Evolutionary conservation across 306 rosid species (phyloP).

Genomic region (Glycine latifolia): DNA sequence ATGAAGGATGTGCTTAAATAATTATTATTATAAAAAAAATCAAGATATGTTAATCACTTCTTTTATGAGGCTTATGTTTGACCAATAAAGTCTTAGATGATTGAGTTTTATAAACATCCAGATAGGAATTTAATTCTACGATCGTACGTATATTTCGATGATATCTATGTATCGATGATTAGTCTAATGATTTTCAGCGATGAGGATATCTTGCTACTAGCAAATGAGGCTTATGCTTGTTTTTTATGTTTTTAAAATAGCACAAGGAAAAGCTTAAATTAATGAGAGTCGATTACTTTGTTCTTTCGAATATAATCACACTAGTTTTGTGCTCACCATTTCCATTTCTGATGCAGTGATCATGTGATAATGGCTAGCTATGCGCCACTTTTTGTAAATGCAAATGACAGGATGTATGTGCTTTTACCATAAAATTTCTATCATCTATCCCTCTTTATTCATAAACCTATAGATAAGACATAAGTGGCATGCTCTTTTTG

Average conservation of each 20-base stretch:
- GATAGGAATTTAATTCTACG: no score
- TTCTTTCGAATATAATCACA: not conserved
- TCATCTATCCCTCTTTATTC: not conserved
- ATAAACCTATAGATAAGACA: not conserved
- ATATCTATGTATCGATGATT: no score
- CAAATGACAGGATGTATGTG: conserved; percentile 67
- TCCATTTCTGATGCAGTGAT: conserved; percentile 64
- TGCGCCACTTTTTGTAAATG: conserved; percentile 86
- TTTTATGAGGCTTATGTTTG: not conserved
- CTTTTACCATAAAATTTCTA: not conserved
- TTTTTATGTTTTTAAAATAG: not conserved
- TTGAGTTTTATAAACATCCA: no score
- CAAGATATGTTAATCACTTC: not conserved
- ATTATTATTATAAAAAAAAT: not conserved
- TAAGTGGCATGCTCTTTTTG: not conserved
- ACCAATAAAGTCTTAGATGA: no score
- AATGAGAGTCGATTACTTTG: not conserved
- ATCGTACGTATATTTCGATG: no score
- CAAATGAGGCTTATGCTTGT: not conserved
- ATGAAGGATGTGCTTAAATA: no score
- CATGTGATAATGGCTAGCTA: conserved; percentile 80
- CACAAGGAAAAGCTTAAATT: not conserved
- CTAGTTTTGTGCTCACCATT: conserved; percentile 29
- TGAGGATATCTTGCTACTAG: no score
- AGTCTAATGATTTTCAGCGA: no score